These are phyloP conservation scores for Sclerotinia nivalis DNA, from an alignment of 2,329 filamentous ascomycete genomes.

Conservation along the genomic window DNA sequence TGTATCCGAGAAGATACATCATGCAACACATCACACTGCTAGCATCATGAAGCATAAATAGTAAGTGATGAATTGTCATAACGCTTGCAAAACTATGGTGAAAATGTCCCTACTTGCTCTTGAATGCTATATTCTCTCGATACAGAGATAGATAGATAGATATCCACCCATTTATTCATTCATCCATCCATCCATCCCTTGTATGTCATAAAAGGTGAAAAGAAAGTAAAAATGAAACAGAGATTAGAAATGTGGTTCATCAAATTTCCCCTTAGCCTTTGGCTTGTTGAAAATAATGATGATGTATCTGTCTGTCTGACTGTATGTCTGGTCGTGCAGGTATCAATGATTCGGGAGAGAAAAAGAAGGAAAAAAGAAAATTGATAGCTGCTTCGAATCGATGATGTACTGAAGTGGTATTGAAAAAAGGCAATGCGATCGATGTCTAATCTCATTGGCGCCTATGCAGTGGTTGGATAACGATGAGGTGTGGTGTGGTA, in stretches of 20 bases:
- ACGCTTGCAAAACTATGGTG: background rate
- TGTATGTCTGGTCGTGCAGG: background rate
- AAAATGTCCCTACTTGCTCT: background rate
- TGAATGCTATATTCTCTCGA: background rate
- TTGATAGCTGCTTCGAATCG: background rate
- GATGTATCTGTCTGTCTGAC: background rate
- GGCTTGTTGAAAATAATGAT: no score
- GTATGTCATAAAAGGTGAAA: background rate
- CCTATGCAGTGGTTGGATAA: no score
- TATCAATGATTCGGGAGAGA: background rate
- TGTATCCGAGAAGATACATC: background rate
- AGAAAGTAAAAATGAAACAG: background rate
- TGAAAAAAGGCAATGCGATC: no score
- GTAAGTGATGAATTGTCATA: background rate
- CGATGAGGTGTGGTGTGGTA: no score
- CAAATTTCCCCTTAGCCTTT: no score
- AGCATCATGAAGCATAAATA: background rate
- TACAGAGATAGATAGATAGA: background rate
- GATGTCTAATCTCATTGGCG: no score
- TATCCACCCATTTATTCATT: background rate
- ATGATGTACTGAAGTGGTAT: background rate
- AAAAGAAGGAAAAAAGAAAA: background rate
- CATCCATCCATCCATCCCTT: background rate
- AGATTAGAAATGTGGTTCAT: background rate
- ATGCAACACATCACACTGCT: background rate